Percentiles rank a stretch among this genome's conserved stretches.
These are phyloP conservation scores for Solanum ossicruentum DNA, from an alignment of 257 asterid species.

Conservation along the genomic window DNA sequence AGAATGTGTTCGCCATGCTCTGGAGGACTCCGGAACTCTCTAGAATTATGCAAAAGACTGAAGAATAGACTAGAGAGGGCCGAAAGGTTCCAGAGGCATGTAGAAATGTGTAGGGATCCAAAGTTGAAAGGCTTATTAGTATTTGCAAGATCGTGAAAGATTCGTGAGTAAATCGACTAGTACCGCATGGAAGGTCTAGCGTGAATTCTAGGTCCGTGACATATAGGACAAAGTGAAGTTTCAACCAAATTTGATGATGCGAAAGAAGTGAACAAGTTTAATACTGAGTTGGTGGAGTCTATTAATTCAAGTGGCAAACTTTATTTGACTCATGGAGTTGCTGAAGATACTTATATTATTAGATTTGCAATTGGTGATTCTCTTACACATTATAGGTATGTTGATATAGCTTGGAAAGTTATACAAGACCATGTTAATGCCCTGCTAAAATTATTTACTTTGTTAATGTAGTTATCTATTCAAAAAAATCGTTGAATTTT, in stretches of 20 bases:
- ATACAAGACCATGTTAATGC: slow-evolving; percentile 53
- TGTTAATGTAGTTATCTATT: background rate
- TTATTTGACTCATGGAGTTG: slow-evolving; percentile 59
- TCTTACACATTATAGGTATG: slow-evolving; percentile 50
- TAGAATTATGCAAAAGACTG: too few relatives aligned
- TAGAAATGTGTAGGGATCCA: too few relatives aligned
- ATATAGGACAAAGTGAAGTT: slow-evolving; percentile 10
- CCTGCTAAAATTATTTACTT: background rate
- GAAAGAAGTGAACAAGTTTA: slow-evolving; percentile 37
- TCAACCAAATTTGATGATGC: slow-evolving; percentile 4
- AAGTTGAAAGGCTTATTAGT: too few relatives aligned
- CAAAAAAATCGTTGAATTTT: background rate
- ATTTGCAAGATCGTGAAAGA: too few relatives aligned
- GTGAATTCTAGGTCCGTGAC: too few relatives aligned
- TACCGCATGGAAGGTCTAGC: too few relatives aligned
- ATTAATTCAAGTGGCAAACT: slow-evolving; percentile 48
- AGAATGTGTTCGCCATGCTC: too few relatives aligned
- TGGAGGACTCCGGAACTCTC: too few relatives aligned
- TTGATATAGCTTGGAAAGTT: slow-evolving; percentile 52
- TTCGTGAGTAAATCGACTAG: too few relatives aligned
- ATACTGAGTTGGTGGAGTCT: slow-evolving; percentile 36
- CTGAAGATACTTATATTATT: slow-evolving; percentile 48
- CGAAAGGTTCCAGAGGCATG: too few relatives aligned
- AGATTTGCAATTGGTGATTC: slow-evolving; percentile 58
- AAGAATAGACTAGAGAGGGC: too few relatives aligned